Evolutionary conservation across 768 basidiomycete genomes (phyloP), one percentile per base, ranked within the genome.

Genomic region (Boletus vermiculosoides): DNA sequence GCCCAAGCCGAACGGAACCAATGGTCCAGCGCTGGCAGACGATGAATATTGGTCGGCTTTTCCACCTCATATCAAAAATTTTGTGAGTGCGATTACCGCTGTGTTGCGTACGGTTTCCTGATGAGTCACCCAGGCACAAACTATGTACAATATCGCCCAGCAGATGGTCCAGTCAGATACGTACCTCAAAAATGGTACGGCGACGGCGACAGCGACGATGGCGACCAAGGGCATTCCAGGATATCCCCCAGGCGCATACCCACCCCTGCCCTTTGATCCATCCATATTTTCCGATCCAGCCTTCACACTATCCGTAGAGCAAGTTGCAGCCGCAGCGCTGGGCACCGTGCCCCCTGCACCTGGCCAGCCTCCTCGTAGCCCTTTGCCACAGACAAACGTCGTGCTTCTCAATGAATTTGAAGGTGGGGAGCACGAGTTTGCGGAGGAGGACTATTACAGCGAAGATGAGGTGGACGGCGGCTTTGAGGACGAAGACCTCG

Each of bases 21-120:
- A 58, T 42, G 63, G 62, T 10, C 47, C 60, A 18, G 45, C 54
- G 50, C 45, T 72, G 16, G 74, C 77, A 48, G 84, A 85, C 59
- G 84, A 86, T 61, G 84, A 83, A 46, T 87, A 88, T 66, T 87
- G 86, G 87, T 80, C 83, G 46, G 80, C 82, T 39, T 77, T 89
- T 45, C 87, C 88, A 37, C 78, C 82, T 23, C 83, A 88, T 63
- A 79, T 88, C 57, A 80, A 85, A 66, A 84, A 80, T 59, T 88
- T 88, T 69, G 86, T 89, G 68, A 77, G 83, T 60, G 64, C 54
- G 62, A 70, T 69, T 62, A 64, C 63, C 61, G 59, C 63, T 65
- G 36, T 50, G 44, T 45, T 47, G 50, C 16, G 23, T 65, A 56
- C 59, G 61, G 59, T 68, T 20, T 55, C 53, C 67, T 74, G 72